phyloP scores from a whole-genome alignment of 768 basidiomycete species.

The Peribolospora kevripleyi region DNA sequence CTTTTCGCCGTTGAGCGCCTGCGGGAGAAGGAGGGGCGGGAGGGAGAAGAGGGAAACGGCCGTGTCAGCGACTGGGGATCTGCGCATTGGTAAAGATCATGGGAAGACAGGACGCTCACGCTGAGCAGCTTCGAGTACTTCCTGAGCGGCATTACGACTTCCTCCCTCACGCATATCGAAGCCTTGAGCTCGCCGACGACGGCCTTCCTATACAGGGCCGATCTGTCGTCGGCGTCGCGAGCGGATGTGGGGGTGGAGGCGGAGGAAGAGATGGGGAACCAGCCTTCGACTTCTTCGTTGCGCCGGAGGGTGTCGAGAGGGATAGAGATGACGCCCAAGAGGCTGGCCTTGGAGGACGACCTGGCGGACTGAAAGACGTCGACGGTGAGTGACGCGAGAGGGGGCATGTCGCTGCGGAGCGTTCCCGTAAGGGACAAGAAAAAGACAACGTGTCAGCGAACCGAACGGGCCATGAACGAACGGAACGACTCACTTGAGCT shows the following conservation, averaged over 20 bases:
- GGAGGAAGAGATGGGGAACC: conserved; percentile 33
- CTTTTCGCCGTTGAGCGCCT: conserved; percentile 11
- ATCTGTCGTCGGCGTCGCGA: no score
- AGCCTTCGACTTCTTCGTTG: conserved; percentile 52
- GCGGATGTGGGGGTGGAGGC: no score
- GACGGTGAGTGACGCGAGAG: conserved; percentile 46
- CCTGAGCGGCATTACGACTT: conserved; percentile 47
- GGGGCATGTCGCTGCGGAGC: conserved; percentile 36
- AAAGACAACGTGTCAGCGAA: not conserved
- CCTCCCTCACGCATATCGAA: conserved; percentile 55
- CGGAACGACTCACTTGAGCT: conserved; percentile 21
- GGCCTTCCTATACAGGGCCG: not conserved
- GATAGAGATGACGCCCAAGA: conserved; percentile 35
- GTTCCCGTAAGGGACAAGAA: not conserved
- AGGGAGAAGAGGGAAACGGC: conserved; percentile 26
- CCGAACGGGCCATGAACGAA: not conserved
- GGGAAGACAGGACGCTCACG: conserved; percentile 21
- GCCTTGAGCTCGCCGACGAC: conserved; percentile 47
- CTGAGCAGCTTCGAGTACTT: conserved; percentile 37
- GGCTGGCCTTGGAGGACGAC: conserved; percentile 21
- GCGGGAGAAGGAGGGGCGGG: not conserved
- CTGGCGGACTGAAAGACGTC: conserved; percentile 32
- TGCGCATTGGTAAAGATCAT: not conserved
- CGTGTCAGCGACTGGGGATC: not conserved
- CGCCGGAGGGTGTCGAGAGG: conserved; percentile 46